Evolutionary conservation across 495 filamentous ascomycete genomes (phyloP).

Genomic region (Cercophora scortea): DNA sequence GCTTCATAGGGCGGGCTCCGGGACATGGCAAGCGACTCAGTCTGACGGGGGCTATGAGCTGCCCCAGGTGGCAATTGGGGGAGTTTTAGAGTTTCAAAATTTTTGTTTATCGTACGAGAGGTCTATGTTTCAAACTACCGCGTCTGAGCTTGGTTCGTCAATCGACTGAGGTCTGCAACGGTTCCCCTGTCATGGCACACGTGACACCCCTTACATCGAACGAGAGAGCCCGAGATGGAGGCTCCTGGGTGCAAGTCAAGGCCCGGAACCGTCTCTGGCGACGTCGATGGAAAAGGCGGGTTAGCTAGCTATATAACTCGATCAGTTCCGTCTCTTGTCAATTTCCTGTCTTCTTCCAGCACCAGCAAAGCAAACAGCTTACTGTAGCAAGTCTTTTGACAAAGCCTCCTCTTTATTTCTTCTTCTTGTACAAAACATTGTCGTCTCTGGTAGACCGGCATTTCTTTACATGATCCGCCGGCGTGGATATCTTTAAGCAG

Average conservation of each 20-base stretch:
- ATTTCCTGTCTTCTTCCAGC: not conserved
- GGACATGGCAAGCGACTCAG: too few relatives aligned
- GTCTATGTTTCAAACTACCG: conserved; percentile 2
- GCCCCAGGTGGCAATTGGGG: too few relatives aligned
- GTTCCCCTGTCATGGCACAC: conserved; percentile 1
- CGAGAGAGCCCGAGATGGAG: not conserved
- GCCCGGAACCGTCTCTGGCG: not conserved
- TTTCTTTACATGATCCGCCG: not conserved
- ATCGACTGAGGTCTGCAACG: not conserved
- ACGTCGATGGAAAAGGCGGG: not conserved
- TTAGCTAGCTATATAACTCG: not conserved
- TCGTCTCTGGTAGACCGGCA: conserved; percentile 21
- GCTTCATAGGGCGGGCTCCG: conserved; percentile 12
- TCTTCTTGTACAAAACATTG: not conserved
- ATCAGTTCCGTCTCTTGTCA: not conserved
- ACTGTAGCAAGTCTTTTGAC: not conserved
- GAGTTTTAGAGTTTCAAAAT: too few relatives aligned
- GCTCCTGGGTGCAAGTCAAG: not conserved
- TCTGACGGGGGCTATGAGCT: too few relatives aligned
- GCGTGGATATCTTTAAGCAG: conserved; percentile 14
- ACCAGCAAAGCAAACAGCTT: too few relatives aligned
- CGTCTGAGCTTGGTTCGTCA: conserved; percentile 1
- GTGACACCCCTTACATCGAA: conserved; percentile 18
- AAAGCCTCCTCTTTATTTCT: not conserved
- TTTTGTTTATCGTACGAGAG: not conserved